Base-by-base conservation (phyloP, 2,329 filamentous ascomycete genomes). In the Cladosporium velox region DNA sequence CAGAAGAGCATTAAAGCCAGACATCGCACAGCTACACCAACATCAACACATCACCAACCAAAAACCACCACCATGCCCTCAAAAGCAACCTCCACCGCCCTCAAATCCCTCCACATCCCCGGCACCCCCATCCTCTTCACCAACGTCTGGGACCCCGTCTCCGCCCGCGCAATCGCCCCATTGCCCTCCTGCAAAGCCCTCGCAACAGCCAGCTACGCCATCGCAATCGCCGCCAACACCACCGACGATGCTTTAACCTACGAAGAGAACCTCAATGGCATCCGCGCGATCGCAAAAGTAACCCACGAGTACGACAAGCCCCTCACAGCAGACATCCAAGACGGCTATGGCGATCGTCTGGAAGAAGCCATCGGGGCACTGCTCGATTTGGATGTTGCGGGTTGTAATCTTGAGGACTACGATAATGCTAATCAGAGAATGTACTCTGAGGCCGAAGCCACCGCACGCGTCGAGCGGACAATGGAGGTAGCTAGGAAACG, bases 301-400 rank as follows among this genome's bases (percentile, higher is more conserved):
- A 80, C 80, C 14, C 72, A 72, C 12, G 70, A 76, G 14, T 75
- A 78, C 44, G 75, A 78, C 6, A 76, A 85, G 1, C 85, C 86
- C 0, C 73, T 89, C 0, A 85, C 83, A 0, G 84, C 83, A 5
- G 87, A 89, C 70, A 73, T 88, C 2, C 86, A 88, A 73, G 87
- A 89, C 70, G 87, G 86, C 0, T 89, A 88, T 68, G 60, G 60
- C 14, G 60, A 55, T 4, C 47, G 60, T 4, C 21, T 63, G 24
- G 60, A 63, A 41, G 83, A 82, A 2, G 75, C 80, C 24, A 78
- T 86, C 1, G 80, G 77, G 5, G 78, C 82, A 4, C 77, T 83
- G 0, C 80, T 88, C n/a, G 72, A 78, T 3, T 66, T 82, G 0
- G 87, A 86, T 0, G 86, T 80, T 0, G 83, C 84, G 1, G 86